Evolutionary conservation across 1,284 basidiomycete genomes (phyloP), one percentile per base, ranked within the genome.

Genomic region (Ustilago trichophora): DNA sequence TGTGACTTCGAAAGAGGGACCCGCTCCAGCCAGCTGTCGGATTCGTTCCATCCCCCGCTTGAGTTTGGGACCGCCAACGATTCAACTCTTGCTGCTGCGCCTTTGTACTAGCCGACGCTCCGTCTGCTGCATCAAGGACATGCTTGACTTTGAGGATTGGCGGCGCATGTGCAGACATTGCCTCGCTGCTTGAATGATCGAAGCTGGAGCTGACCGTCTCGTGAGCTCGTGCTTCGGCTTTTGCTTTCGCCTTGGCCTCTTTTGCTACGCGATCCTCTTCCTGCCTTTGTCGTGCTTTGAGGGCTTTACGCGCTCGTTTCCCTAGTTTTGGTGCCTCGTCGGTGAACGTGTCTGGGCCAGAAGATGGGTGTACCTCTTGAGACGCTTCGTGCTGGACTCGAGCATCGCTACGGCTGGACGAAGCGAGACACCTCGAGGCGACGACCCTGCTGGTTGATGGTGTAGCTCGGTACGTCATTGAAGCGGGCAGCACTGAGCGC

Each of bases 271-370:
- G 42, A 1, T 49, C 51, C 7, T 59, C 51, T 15, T 66, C 46
- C 16, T 55, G 33, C 25, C 44, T 40, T 32, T 66, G 47, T 0
- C 46, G 46, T 26, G 55, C 56, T 32, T 38, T 50, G 42, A 65
- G 21, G 15, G 43, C 51, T 24, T 43, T 66, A 15, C 63, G 55
- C 19, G 63, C 56, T 19, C 63, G 51, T 21, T 59, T 66, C 26
- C 63, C 55, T 0, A 66, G 48, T 34, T 66, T 66, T 11, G 31
- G 53, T 13, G 60, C 38, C 13, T 40, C 45, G 3, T 38, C 45
- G 2, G 37, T 8, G 5, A 41, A n/a, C 11, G 12, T 6, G 26
- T 38, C 15, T 5, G 26, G 6, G 19, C 3, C 7, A 6, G 18
- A 24, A 9, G 38, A 19, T 16, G 18, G 6, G 6, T 47, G n/a